These are phyloP conservation scores for Asterophora lycoperdoides DNA, from an alignment of 768 basidiomycete genomes.

Conservation along the genomic window DNA sequence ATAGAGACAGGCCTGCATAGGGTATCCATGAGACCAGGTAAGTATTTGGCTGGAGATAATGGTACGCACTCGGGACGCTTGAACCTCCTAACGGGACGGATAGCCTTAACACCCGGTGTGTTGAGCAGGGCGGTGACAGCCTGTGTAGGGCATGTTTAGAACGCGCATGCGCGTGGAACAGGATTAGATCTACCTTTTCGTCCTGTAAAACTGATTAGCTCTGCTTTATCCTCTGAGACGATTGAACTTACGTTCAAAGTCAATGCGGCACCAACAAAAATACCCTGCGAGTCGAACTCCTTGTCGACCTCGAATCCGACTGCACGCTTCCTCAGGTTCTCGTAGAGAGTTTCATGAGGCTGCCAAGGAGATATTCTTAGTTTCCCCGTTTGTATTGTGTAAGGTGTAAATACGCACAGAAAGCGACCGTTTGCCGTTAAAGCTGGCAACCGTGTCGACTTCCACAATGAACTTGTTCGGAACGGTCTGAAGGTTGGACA, in stretches of 20 bases:
- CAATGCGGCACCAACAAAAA: conserved; percentile 59
- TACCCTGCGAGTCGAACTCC: conserved; percentile 46
- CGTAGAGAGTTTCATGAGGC: conserved; percentile 51
- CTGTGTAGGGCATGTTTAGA: conserved; percentile 23
- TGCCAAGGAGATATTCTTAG: conserved; percentile 15
- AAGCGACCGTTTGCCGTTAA: conserved; percentile 32
- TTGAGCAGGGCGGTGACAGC: conserved; percentile 42
- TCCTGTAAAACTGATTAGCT: conserved; percentile 13
- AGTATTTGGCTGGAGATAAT: background rate
- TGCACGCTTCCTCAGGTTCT: conserved; percentile 37
- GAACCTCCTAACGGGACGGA: conserved; percentile 49
- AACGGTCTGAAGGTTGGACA: conserved; percentile 33
- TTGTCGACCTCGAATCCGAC: conserved; percentile 43
- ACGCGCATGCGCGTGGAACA: background rate
- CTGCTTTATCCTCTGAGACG: background rate
- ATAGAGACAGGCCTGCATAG: conserved; percentile 39
- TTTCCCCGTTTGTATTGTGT: background rate
- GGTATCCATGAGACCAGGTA: background rate
- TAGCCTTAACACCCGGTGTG: conserved; percentile 50
- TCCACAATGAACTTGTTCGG: conserved; percentile 58
- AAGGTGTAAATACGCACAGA: conserved; percentile 8
- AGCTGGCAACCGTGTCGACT: conserved; percentile 37
- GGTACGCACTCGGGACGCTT: conserved; percentile 37
- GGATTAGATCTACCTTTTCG: conserved; percentile 21
- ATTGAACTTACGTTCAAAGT: conserved; percentile 37